Evolutionary conservation across 805 yeast genomes (phyloP), one percentile per base, ranked within the genome.

Genomic region (Myxozyma sirexii): DNA sequence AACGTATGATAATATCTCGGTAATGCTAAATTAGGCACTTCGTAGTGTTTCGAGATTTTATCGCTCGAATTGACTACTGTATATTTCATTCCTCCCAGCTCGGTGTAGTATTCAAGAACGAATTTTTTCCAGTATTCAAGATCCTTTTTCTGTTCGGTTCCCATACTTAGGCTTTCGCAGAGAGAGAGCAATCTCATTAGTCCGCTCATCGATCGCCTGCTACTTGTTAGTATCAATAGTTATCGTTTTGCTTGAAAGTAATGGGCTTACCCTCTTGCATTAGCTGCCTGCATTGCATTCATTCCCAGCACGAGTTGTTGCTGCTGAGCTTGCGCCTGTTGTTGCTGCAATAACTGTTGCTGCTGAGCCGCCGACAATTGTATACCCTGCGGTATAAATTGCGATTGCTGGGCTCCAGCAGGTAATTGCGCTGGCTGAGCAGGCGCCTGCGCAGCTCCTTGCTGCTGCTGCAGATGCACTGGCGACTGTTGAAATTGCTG

Each of bases 11-110:
- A 81, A 65, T 83, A 84, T 45, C 85, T 74, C 0, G 94, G 87
- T n/a, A 89, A 80, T 10, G 89, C 80, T 3, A 83, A 77, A 6
- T 81, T 79, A 10, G 84, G 81, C 23, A 90, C 79, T 59, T 85
- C 92, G 71, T 84, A 88, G 64, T 80, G 85, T 58, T 83, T 73
- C 8, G 77, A 74, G 43, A 80, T 86, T 43, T 63, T 62, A 27
- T 74, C 73, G 12, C 76, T 77, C 47, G 76, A 74, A 59, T 79
- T 78, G 35, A 54, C 59, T 41, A 83, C 76, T 0, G 80, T 72
- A 59, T 83, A 77, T 15, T 82, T 73, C 35, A 84, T 66, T 5
- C 76, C 71, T 0, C 85, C 85, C 47, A 72, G 71, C 8, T 82
- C 85, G 42, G 82, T 74, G 69, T 84, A 86, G 62, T 77, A 79